Conservation (phyloP, 1,284 basidiomycete species). For the Trametes hirsuta region DNA sequence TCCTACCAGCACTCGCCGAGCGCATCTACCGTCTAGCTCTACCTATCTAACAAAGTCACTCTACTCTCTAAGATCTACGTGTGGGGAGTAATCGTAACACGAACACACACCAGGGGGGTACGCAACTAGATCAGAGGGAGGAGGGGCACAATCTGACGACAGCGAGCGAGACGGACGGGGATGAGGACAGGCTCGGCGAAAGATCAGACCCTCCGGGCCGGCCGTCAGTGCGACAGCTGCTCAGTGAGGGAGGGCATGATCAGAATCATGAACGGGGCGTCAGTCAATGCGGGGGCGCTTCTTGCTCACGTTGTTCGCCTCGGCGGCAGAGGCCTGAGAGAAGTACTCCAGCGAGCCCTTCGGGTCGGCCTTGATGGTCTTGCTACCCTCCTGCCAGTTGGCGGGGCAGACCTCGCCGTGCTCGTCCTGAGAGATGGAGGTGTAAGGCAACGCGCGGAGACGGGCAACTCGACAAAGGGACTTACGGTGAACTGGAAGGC, state of each 20-base stretch:
- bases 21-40: conserved; percentile 17
- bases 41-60: conserved; percentile 13
- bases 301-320: conserved; percentile 37
- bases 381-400: conserved; percentile 78
- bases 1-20: conserved; percentile 15
- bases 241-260: conserved; percentile 23
- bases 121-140: conserved; percentile 18
- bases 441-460: neutral
- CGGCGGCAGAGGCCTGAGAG: conserved; percentile 36
- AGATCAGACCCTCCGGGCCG: conserved; percentile 26
- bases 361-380: conserved; percentile 81
- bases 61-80: conserved; percentile 23
- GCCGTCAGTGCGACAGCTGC: conserved; percentile 25
- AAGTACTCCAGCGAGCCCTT: conserved; percentile 81
- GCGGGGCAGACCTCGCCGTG: conserved; percentile 91
- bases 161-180: conserved; percentile 11
- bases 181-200: conserved; percentile 20
- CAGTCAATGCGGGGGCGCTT: conserved; percentile 40
- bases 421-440: conserved; percentile 58
- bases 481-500: conserved; percentile 88
- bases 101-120: conserved; percentile 5
- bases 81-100: conserved; percentile 1
- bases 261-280: conserved; percentile 21
- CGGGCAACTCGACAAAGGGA: neutral
- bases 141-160: conserved; percentile 20